These are phyloP conservation scores for Ophiostoma fasciatum DNA, from an alignment of 2,329 filamentous ascomycete species.

Conservation along the genomic window DNA sequence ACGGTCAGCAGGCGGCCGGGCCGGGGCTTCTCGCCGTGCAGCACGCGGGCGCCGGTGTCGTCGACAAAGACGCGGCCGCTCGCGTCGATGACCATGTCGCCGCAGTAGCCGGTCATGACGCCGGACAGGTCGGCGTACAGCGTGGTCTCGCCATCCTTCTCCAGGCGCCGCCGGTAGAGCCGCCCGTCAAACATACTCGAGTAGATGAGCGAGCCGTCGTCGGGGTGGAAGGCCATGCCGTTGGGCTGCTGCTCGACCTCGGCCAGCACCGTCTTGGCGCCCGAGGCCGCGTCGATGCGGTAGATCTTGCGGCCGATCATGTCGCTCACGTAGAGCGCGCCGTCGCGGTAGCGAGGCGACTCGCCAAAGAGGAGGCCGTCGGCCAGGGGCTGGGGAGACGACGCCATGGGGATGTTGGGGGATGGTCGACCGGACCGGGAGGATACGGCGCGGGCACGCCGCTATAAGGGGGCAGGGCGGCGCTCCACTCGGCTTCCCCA, in stretches of 20 bases:
- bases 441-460: no score
- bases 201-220: neutral
- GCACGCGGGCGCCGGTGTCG: constrained; percentile 1
- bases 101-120: neutral
- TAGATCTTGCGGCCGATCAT: constrained; percentile 1
- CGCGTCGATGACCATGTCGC: constrained; percentile 1
- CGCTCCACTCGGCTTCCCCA: no score
- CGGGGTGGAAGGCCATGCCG: neutral
- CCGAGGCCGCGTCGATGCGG: neutral
- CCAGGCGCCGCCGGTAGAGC: neutral
- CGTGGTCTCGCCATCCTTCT: neutral
- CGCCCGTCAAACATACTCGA: neutral
- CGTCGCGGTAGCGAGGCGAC: neutral
- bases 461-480: no score
- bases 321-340: neutral
- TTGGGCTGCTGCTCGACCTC: constrained; percentile 1
- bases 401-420: no score
- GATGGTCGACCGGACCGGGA: no score
- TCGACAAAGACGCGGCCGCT: neutral
- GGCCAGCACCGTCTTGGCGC: neutral
- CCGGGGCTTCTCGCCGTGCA: neutral
- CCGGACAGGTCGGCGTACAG: neutral
- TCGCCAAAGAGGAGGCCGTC: neutral
- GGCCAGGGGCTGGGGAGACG: neutral
- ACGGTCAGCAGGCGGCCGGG: neutral